Percentiles rank a stretch among this genome's conserved stretches.
phyloP scores from a whole-genome alignment of 768 basidiomycete species.

The Podaxis sp. region DNA sequence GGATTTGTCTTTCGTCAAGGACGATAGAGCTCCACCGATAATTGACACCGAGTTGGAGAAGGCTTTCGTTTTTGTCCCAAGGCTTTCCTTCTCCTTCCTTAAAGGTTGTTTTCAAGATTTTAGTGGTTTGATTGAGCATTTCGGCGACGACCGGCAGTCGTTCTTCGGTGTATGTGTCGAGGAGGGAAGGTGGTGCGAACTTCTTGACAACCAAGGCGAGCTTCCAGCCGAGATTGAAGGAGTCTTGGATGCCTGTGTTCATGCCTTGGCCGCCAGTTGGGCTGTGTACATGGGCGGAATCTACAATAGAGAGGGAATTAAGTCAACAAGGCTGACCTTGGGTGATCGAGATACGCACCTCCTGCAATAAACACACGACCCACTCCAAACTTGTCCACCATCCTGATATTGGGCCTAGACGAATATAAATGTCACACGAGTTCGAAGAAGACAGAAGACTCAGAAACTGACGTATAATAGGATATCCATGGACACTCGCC shows the following conservation, averaged over 20 bases:
- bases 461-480: slow-evolving; percentile 13
- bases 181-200: slow-evolving; percentile 21
- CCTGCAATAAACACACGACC: slow-evolving; percentile 42
- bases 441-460: background rate
- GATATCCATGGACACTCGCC: slow-evolving; percentile 22
- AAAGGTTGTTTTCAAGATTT: slow-evolving; percentile 11
- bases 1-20: slow-evolving; percentile 31
- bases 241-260: slow-evolving; percentile 29
- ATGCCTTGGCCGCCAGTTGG: slow-evolving; percentile 28
- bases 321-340: background rate
- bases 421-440: background rate
- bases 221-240: slow-evolving; percentile 36
- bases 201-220: slow-evolving; percentile 28
- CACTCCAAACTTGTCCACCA: slow-evolving; percentile 33
- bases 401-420: slow-evolving; percentile 39
- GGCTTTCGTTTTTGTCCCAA: slow-evolving; percentile 19
- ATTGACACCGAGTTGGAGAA: slow-evolving; percentile 47
- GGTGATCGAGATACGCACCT: slow-evolving; percentile 22
- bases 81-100: slow-evolving; percentile 6
- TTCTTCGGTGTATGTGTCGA: slow-evolving; percentile 29
- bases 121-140: slow-evolving; percentile 27
- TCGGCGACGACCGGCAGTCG: slow-evolving; percentile 32
- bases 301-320: slow-evolving; percentile 16
- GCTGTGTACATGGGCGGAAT: slow-evolving; percentile 39
- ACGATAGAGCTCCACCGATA: slow-evolving; percentile 48